phyloP scores from a whole-genome alignment of 805 yeast genomes.

The Yamadazyma paraphyllophila region DNA sequence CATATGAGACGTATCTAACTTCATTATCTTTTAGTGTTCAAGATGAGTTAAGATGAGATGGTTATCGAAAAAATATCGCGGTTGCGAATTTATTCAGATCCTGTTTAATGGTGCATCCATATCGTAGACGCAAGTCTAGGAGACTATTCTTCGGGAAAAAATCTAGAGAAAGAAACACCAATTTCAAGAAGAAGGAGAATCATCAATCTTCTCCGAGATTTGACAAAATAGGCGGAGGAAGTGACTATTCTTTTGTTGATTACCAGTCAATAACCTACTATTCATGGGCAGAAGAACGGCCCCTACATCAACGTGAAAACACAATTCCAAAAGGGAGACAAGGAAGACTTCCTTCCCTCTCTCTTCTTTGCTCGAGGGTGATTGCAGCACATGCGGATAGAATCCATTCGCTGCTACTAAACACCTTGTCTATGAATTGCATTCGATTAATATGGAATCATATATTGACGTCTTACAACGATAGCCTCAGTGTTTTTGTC shows the following conservation, averaged over 20 bases:
- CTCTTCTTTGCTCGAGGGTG: slow-evolving; percentile 23
- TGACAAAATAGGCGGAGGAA: slow-evolving; percentile 7
- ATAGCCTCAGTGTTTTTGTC: slow-evolving; percentile 27
- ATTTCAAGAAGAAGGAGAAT: not conserved
- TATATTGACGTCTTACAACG: slow-evolving; percentile 24
- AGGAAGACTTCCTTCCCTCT: slow-evolving; percentile 17
- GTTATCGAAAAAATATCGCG: slow-evolving; percentile 2
- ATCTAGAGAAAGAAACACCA: not conserved
- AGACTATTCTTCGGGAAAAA: not conserved
- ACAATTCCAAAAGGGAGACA: not conserved
- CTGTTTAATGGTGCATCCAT: too few relatives aligned
- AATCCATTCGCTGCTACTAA: slow-evolving; percentile 20
- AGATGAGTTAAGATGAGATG: slow-evolving; percentile 3
- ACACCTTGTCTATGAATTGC: slow-evolving; percentile 24
- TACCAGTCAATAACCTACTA: slow-evolving; percentile 13
- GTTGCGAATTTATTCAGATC: slow-evolving; percentile 1
- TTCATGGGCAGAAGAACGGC: slow-evolving; percentile 16
- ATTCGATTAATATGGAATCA: slow-evolving; percentile 34
- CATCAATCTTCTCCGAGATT: not conserved
- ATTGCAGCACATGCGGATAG: slow-evolving; percentile 27
- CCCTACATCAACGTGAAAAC: slow-evolving; percentile 2
- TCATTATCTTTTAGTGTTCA: slow-evolving; percentile 58
- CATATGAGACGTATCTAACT: slow-evolving; percentile 90
- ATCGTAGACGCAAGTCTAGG: not conserved
- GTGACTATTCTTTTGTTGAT: slow-evolving; percentile 14